These are phyloP conservation scores for Chalciporus pseudorubinellus DNA, from an alignment of 768 basidiomycete species.

Conservation along the genomic window DNA sequence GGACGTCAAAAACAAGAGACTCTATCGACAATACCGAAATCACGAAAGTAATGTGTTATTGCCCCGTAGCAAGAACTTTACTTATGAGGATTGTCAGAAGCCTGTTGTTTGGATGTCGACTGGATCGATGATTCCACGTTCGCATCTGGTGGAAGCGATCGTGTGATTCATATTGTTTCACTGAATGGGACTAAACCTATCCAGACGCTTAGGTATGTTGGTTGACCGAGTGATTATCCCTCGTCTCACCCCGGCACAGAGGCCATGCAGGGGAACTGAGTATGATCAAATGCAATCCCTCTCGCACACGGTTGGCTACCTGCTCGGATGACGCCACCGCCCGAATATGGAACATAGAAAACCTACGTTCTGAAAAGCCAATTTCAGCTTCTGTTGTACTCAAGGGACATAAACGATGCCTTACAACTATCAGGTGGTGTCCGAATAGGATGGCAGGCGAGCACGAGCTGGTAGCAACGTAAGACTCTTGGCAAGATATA, in stretches of 20 bases:
- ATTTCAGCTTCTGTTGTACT: constrained; percentile 37
- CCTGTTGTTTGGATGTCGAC: constrained; percentile 78
- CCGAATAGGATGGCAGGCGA: constrained; percentile 45
- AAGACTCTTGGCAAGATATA: constrained; percentile 26
- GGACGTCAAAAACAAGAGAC: constrained; percentile 61
- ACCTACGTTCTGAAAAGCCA: constrained; percentile 33
- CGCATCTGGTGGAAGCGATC: constrained; percentile 72
- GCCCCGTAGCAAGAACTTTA: neutral
- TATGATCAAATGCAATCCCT: constrained; percentile 66
- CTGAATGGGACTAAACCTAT: constrained; percentile 53
- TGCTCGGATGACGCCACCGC: constrained; percentile 82
- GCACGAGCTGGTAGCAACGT: constrained; percentile 73
- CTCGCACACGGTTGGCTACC: constrained; percentile 68
- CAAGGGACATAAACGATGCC: constrained; percentile 61
- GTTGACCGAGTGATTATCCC: neutral
- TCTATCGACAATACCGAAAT: constrained; percentile 60
- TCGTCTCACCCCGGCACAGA: constrained; percentile 34
- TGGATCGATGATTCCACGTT: constrained; percentile 74
- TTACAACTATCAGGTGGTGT: constrained; percentile 72
- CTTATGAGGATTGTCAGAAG: constrained; percentile 36
- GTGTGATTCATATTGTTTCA: constrained; percentile 57
- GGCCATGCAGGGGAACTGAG: constrained; percentile 79
- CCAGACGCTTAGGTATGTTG: constrained; percentile 58
- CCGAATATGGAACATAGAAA: constrained; percentile 69
- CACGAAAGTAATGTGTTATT: constrained; percentile 54